Evolutionary conservation across 345 rosid species (phyloP), one percentile per base, ranked within the genome.

Genomic region (Punica granatum): DNA sequence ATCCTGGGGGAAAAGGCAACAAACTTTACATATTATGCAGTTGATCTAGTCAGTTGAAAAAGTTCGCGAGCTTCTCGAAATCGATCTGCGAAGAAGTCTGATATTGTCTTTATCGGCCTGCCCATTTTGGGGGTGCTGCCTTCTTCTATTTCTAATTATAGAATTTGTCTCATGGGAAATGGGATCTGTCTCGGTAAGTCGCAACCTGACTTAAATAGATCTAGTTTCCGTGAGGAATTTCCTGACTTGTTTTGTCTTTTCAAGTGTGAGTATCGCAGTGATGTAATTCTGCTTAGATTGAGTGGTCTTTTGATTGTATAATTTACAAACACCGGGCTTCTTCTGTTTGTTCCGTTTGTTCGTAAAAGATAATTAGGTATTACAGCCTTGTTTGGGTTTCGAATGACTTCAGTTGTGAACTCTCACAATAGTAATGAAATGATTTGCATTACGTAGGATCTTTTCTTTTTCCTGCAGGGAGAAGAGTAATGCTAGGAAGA

Each of bases 401-500:
- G 13, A 25, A 25, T 54, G 60, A 54, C 9, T 23, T 11, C 15
- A 26, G 31, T 1, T 23, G 32, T 26, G 32, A 54, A 23, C 14
- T 54, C 7, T 25, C 16, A 6, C 32, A 25, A 6, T n/a, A n/a
- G n/a, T n/a, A n/a, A n/a, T n/a, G n/a, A 54, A 11, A 54, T 54
- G 32, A 51, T 51, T 23, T 51, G 25, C 7, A 12, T 44, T 46
- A 51, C 30, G 1, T 5, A 5, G 30, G 58, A 51, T 4, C 58
- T 5, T 3, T 8, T 25, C 7, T 23, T 23, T 51, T 21, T 4
- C 41, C 54, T 70, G 31, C 75, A 80, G 82, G 82, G 76, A 62
- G 68, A 73, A 67, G 53, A 78, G 88, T 83, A 81, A 88, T 91
- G 92, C 83, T 81, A 31, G 77, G 72, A 75, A 75, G 72, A 93